Base-by-base conservation (phyloP, 768 basidiomycete species). In the Amanita rubescens region DNA sequence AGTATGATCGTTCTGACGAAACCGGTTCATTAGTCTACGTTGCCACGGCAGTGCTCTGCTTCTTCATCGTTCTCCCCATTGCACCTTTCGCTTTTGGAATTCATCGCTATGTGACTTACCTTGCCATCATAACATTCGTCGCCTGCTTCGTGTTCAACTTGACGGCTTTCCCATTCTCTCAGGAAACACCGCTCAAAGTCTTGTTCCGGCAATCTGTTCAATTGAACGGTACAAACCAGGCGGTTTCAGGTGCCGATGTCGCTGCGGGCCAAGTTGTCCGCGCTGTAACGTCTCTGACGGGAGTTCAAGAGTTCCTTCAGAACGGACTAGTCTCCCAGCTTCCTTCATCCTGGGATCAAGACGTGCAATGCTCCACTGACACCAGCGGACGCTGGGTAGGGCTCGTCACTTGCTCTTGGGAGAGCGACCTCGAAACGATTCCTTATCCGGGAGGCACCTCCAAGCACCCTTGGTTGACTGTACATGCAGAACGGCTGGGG, bases 181-280 rank as follows among this genome's bases (percentile, higher is more conserved):
- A 71, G 37, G 64, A 75, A 19, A 65, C 76, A 4, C 87, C 87
- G 0, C 67, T 90, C 60, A 89, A 87, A 57, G 67, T 89, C 1
- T 87, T 74, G 66, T 91, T 90, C 73, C 74, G 75, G 46, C 89
- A 90, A 62, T 71, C 62, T 1, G 69, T 88, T 5, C 69, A 75
- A 45, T 65, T 88, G 10, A 64, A 66, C 11, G 52, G 55, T 20
- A 59, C 69, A 27, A 53, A 60, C 22, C 63, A 62, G 32, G 48
- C 58, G 14, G 56, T 65, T 38, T 17, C 34, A 3, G 34, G 15
- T 11, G 27, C 17, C 17, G 53, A 60, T 8, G 57, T 30, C 56
- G 49, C 55, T 27, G 57, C 60, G 5, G 62, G 66, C n/a, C 67
- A 64, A 11, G 69, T 69, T 0, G 14, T 55, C 24, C 54, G 30